Base-by-base conservation (phyloP, 495 filamentous ascomycete species). In the Neohortaea acidophila region DNA sequence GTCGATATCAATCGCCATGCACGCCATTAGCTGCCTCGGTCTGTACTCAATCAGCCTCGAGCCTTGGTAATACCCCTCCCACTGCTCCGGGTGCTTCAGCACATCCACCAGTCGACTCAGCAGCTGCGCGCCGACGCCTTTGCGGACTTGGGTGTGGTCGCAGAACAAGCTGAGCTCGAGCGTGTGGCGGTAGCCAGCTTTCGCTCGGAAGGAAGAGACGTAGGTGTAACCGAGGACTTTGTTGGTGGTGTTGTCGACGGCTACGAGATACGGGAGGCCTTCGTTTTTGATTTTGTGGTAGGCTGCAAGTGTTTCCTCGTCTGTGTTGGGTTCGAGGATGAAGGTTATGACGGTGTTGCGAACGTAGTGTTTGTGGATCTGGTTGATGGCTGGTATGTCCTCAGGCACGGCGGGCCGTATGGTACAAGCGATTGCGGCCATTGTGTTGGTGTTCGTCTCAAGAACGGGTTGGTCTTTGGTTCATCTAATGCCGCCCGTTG, bases 361-460 rank as follows among this genome's bases (percentile, higher is more conserved):
- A n/a, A 42, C 39, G 21, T 42, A 42, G 26, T 42, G 19, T 11
- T 42, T 33, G 24, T 42, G 39, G n/a, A 42, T 42, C 6, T 20
- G 18, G 21, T 42, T 42, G 8, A 42, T 42, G 12, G 21, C 15
- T 5, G 39, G 30, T 5, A 42, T 34, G 30, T 42, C 39, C 7
- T 33, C 19, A 10, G 20, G 19, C 12, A 21, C 35, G 15, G 39
- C 39, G 2, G 15, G 17, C 2, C 39, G 17, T 24, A 42, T 42
- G 15, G 26, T 17, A 23, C n/a, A n/a, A n/a, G n/a, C n/a, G n/a
- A n/a, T n/a, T n/a, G n/a, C n/a, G n/a, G n/a, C n/a, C n/a, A n/a
- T n/a, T n/a, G n/a, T n/a, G n/a, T n/a, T n/a, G n/a, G n/a, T n/a
- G n/a, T n/a, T n/a, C n/a, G n/a, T n/a, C n/a, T n/a, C n/a, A n/a